Conservation (phyloP, 2,329 filamentous ascomycete species). For the Cordyceps pruinosa region DNA sequence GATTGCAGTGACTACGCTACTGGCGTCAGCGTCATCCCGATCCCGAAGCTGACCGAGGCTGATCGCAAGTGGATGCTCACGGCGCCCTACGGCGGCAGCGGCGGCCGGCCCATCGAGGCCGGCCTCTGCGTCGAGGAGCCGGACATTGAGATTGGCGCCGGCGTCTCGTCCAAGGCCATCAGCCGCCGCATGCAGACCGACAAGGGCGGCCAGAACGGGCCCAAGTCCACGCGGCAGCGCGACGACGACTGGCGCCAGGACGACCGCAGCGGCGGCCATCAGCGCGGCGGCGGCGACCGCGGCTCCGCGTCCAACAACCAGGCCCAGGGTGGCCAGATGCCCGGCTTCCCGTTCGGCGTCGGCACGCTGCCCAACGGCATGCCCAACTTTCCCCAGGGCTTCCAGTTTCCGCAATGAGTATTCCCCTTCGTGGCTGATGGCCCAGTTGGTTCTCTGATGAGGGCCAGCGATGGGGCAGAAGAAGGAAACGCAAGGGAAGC, state of each 20-base stretch:
- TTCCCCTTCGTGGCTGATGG: background rate
- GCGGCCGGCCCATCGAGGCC: slow-evolving; percentile 69
- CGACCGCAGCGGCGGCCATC: slow-evolving; percentile 13
- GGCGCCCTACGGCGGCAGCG: slow-evolving; percentile 88
- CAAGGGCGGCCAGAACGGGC: slow-evolving; percentile 57
- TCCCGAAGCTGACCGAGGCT: slow-evolving; percentile 86
- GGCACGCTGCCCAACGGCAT: slow-evolving; percentile 28
- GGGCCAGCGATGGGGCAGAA: no score
- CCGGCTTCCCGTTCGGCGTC: slow-evolving; percentile 33
- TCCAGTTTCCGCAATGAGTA: slow-evolving; percentile 26
- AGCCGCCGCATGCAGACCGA: slow-evolving; percentile 64
- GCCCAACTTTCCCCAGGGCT: slow-evolving; percentile 35
- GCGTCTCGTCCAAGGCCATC: slow-evolving; percentile 88
- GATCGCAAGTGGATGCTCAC: slow-evolving; percentile 96
- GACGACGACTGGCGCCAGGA: slow-evolving; percentile 25
- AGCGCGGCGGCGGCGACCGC: slow-evolving; percentile 22
- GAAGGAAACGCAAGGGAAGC: background rate
- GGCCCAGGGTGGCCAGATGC: slow-evolving; percentile 16
- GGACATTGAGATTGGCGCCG: slow-evolving; percentile 96
- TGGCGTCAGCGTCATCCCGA: slow-evolving; percentile 88
- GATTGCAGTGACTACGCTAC: slow-evolving; percentile 95
- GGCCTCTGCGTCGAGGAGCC: slow-evolving; percentile 93
- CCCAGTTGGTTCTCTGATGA: no score
- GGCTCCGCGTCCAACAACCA: slow-evolving; percentile 17
- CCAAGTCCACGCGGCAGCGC: slow-evolving; percentile 51